Base-by-base conservation (phyloP, 441 rosid genomes). In the Populus hybrid region DNA sequence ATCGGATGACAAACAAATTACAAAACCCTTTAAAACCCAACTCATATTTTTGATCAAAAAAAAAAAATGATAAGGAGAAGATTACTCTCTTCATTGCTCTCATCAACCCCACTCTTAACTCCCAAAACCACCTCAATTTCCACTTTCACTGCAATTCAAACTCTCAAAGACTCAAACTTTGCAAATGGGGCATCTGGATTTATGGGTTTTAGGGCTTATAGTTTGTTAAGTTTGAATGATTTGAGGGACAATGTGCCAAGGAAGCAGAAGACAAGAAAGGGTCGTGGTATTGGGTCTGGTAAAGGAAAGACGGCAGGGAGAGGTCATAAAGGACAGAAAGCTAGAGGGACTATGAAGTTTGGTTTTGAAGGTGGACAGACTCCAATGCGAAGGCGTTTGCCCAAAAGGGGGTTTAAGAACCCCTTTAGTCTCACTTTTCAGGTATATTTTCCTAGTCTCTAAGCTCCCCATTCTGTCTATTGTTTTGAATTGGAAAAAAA, bases 351-450 rank as follows among this genome's bases (percentile, higher is more conserved):
- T n/a, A 84, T 87, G 85, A 93, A 91, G 87, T 89, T 92, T 75
- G 99, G 99, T 18, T 95, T 93, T 72, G 99, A 93, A 87, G 99
- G 98, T 74, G 99, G 99, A 0, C 98, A 95, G 83, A 93, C 98
- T 5, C 99, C 99, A 0, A 65, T 95, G 87, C 94, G 99, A 20
- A 92, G 99, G 1, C 89, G 97, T n/a, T 45, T 93, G 80, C 99
- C 99, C 0, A 94, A 94, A 82, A 87, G 98, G 73, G 99, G 99
- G 4, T 93, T 95, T 84, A 92, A 90, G 81, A 95, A 95, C 79
- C 95, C 93, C 3, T 94, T 94, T 42, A 90, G 91, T 80, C 92
- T 93, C 74, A 88, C 92, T 79, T 94, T 94, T 80, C 95, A 93
- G 95, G 97, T 90, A 66, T 63, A 63, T 71, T 29, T 2, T 21